Percentiles rank a stretch among this genome's conserved stretches.
Evolutionary conservation across 129 eudicot genomes (phyloP).

Genomic region (Gnaphalium uliginosum): DNA sequence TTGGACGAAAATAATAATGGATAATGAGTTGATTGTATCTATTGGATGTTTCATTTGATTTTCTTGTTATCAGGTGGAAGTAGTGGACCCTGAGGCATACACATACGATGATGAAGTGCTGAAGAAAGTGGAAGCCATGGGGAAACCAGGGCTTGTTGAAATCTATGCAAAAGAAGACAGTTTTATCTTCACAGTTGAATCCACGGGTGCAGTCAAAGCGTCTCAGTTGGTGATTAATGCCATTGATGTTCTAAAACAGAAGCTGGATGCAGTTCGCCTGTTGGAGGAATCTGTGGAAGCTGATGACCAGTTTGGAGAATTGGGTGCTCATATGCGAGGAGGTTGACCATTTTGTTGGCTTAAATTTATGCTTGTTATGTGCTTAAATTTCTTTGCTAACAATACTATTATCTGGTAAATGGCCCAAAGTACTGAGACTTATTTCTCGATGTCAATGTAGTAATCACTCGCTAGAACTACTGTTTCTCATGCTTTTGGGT

Average conservation of each 20-base stretch:
- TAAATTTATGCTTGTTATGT: background rate
- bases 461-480: background rate
- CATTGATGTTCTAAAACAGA: constrained; percentile 81
- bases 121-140: constrained; percentile 92
- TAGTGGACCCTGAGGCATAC: constrained; percentile 85
- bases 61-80: constrained; percentile 51
- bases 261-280: constrained; percentile 93
- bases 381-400: background rate
- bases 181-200: constrained; percentile 90
- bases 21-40: background rate
- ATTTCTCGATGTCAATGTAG: constrained; percentile 2
- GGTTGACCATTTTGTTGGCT: constrained; percentile 43
- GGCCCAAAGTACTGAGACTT: background rate
- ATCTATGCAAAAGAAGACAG: constrained; percentile 90
- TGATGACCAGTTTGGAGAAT: constrained; percentile 88
- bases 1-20: background rate
- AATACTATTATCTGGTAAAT: background rate
- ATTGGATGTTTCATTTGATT: background rate
- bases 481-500: constrained; percentile 6
- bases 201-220: constrained; percentile 94
- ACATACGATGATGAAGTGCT: constrained; percentile 93
- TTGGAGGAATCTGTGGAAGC: constrained; percentile 93
- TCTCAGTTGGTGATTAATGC: constrained; percentile 87
- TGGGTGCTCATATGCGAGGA: constrained; percentile 98
- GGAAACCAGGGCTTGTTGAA: constrained; percentile 86